Percentiles rank a stretch among this genome's conserved stretches.
phyloP scores from a whole-genome alignment of 768 basidiomycete species.

The Kwoniella dendrophila region DNA sequence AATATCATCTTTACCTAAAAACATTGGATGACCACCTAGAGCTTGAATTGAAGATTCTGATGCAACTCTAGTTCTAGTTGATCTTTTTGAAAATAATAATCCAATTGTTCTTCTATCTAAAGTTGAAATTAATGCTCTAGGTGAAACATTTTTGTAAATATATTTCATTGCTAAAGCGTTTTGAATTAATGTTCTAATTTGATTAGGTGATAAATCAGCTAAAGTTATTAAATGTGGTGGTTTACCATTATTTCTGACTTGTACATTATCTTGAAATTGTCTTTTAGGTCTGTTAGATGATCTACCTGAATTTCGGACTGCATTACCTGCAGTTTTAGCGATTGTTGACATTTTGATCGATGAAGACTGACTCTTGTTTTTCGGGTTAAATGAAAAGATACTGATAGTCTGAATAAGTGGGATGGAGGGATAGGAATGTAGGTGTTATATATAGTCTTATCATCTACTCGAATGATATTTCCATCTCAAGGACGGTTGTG shows the following conservation, averaged over 20 bases:
- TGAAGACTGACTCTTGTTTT: no score
- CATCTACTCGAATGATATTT: no score
- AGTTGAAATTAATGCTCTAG: constrained; percentile 11
- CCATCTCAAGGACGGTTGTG: no score
- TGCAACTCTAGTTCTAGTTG: constrained; percentile 85
- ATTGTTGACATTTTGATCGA: not conserved
- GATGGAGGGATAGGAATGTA: no score
- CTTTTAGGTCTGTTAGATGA: no score
- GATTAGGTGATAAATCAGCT: constrained; percentile 77
- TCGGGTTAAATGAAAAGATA: no score
- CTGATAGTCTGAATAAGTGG: no score
- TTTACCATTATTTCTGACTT: constrained; percentile 2
- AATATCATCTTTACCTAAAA: constrained; percentile 85
- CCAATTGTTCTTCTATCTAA: constrained; percentile 74
- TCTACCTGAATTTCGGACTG: no score
- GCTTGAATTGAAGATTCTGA: constrained; percentile 78
- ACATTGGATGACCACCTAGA: constrained; percentile 86
- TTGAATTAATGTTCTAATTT: constrained; percentile 69
- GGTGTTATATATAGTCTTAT: no score
- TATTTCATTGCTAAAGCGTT: constrained; percentile 63
- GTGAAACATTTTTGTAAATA: constrained; percentile 37
- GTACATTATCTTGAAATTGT: not conserved
- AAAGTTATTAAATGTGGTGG: constrained; percentile 80
- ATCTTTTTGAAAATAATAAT: constrained; percentile 87
- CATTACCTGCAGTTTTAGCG: not conserved